Evolutionary conservation across 2,329 filamentous ascomycete genomes (phyloP), one percentile per base, ranked within the genome.

Genomic region (Stemphylium vesicarium): DNA sequence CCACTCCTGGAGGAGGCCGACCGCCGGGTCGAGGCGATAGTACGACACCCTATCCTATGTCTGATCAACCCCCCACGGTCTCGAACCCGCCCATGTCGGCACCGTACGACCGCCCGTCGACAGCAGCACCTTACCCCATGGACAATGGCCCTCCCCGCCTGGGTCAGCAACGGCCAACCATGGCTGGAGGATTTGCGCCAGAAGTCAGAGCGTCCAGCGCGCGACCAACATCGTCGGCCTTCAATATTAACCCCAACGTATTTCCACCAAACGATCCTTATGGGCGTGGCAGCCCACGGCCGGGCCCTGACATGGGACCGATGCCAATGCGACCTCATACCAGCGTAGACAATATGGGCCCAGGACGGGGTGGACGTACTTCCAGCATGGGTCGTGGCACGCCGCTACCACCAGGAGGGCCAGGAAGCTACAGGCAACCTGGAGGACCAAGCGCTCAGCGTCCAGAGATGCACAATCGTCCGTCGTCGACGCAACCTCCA

Each of bases 41-140:
- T 7, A 74, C 72, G 7, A 77, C 76, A 24, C 79, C 78, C 15
- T 80, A 80, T 55, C 78, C 78, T 13, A 60, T 77, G 2, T 77
- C 76, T 15, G 77, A 80, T 53, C 69, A 77, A 39, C 78, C 78
- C 35, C 75, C 78, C 4, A 57, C 66, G 62, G 47, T 70, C 16
- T 51, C 55, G 16, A 54, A 44, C 15, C 43, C 56, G n/a, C 68
- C 58, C 26, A 56, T 53, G n/a, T 56, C 67, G 11, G 60, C 65
- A 38, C 73, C 70, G 37, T 71, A 69, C 13, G 71, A 75, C 15
- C 71, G 76, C 24, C 80, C 85, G 31, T 75, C 84, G 13, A 83
- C 87, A 9, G 80, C 83, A 18, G 86, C 86, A 1, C 89, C 89
- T 1, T 92, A 92, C 65, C 89, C 89, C 0, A 82, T 87, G 44